Conservation (phyloP, 768 basidiomycete species). For the Lepiota subincarnata region DNA sequence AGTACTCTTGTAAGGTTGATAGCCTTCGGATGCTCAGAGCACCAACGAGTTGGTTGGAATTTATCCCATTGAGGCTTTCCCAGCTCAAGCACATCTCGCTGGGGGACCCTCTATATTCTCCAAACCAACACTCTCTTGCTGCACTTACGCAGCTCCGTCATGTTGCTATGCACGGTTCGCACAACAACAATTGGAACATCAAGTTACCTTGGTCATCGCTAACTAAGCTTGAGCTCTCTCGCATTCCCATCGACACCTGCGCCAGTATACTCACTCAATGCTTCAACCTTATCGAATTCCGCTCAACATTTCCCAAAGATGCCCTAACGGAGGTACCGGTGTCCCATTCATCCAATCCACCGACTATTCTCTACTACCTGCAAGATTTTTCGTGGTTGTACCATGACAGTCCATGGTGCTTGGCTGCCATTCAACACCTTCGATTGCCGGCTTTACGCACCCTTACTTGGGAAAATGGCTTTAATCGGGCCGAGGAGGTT, state of each 20-base stretch:
- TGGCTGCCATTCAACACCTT: no score
- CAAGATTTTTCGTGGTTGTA: no score
- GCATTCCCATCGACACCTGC: neutral
- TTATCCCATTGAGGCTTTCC: neutral
- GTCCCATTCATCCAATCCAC: no score
- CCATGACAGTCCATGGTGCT: no score
- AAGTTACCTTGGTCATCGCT: neutral
- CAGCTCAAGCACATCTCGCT: neutral
- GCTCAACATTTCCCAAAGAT: no score
- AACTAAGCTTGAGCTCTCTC: neutral
- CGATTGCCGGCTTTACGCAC: no score
- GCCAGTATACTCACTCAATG: neutral
- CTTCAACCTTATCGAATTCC: neutral
- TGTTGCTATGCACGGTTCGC: neutral
- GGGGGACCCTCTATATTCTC: neutral
- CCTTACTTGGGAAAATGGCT: no score
- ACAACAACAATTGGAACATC: no score
- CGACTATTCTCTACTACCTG: no score
- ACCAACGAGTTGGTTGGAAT: neutral
- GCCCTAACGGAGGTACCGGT: no score
- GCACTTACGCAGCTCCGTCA: neutral
- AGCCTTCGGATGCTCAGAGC: neutral
- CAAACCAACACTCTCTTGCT: neutral
- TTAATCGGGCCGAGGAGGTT: no score
- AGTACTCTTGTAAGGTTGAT: neutral